phyloP scores from a whole-genome alignment of 2,329 filamentous ascomycete species.

The Fusarium cicatricum region DNA sequence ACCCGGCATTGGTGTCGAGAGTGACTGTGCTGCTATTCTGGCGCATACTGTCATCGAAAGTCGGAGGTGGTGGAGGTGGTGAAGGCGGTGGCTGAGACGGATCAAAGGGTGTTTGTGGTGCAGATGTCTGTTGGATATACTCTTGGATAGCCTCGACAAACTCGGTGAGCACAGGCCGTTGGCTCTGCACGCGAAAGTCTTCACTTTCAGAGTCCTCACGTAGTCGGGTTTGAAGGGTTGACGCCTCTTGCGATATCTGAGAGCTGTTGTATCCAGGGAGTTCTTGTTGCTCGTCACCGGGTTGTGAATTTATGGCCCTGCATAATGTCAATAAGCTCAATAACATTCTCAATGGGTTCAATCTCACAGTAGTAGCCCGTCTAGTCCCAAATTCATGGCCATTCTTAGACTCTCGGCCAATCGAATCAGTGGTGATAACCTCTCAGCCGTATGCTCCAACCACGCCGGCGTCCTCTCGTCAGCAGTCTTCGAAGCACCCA shows the following conservation, averaged over 20 bases:
- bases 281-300: constrained; percentile 24
- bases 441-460: constrained; percentile 39
- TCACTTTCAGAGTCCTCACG: constrained; percentile 29
- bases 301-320: constrained; percentile 37
- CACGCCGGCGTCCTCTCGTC: constrained; percentile 25
- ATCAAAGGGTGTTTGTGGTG: background rate
- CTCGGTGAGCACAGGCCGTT: constrained; percentile 26
- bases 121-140: constrained; percentile 37
- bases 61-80: constrained; percentile 10
- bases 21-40: constrained; percentile 18
- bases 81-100: too few species aligned
- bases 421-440: constrained; percentile 28
- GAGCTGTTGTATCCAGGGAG: constrained; percentile 42
- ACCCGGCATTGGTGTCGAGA: constrained; percentile 18
- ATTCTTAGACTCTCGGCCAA: constrained; percentile 33
- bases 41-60: background rate
- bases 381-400: constrained; percentile 38
- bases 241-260: constrained; percentile 39
- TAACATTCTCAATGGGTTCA: background rate
- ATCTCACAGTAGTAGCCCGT: constrained; percentile 35
- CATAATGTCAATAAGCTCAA: constrained; percentile 8
- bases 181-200: constrained; percentile 30
- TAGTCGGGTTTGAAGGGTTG: constrained; percentile 31
- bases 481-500: constrained; percentile 19
- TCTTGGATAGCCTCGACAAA: constrained; percentile 38